These are phyloP conservation scores for Omphalotus olearius DNA, from an alignment of 1,284 basidiomycete genomes.

Conservation along the genomic window DNA sequence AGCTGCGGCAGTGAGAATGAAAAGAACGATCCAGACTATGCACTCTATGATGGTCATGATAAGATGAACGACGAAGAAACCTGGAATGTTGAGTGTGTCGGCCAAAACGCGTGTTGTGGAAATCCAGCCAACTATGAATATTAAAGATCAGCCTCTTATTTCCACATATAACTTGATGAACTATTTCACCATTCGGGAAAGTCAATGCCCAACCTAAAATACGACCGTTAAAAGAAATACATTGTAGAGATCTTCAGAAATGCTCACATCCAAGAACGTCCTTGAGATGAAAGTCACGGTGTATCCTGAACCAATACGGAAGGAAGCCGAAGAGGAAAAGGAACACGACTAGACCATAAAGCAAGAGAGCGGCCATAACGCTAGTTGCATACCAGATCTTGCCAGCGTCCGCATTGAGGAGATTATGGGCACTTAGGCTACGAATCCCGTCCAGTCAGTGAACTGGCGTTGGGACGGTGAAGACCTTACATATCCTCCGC, in stretches of 20 bases:
- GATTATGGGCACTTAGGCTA: constrained; percentile 33
- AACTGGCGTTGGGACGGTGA: constrained; percentile 1
- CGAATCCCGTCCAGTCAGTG: neutral
- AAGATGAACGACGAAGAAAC: constrained; percentile 35
- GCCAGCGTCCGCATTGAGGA: constrained; percentile 35
- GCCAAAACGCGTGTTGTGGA: constrained; percentile 34
- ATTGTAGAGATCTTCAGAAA: neutral
- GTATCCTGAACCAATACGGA: constrained; percentile 46
- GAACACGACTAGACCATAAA: constrained; percentile 46
- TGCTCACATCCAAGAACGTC: constrained; percentile 45
- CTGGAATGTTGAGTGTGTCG: constrained; percentile 34
- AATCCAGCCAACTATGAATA: constrained; percentile 38
- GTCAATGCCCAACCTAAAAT: constrained; percentile 39
- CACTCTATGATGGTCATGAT: constrained; percentile 35
- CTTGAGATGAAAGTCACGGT: constrained; percentile 32
- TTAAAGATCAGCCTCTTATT: neutral
- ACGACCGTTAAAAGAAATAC: neutral
- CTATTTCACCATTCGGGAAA: constrained; percentile 34
- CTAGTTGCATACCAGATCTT: constrained; percentile 42
- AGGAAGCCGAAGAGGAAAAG: constrained; percentile 41
- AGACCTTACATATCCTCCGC: constrained; percentile 33
- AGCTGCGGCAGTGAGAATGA: constrained; percentile 34
- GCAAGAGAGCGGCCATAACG: constrained; percentile 34
- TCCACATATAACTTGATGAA: neutral
- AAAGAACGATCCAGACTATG: constrained; percentile 34